These are phyloP conservation scores for Fusarium secorum DNA, from an alignment of 2,329 filamentous ascomycete genomes.

Conservation along the genomic window DNA sequence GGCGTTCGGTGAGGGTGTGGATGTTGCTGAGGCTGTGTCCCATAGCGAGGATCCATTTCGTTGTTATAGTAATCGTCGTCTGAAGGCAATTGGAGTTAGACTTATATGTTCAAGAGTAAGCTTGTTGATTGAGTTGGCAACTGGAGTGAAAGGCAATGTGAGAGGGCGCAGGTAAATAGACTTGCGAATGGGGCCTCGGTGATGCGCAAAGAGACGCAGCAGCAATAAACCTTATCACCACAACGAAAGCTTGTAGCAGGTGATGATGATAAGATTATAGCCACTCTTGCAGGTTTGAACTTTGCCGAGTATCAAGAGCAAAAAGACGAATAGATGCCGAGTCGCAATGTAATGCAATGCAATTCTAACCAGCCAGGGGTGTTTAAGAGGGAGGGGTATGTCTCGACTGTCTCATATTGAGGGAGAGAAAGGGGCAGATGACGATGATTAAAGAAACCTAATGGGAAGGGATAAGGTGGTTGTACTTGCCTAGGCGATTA, in stretches of 20 bases:
- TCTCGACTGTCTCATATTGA: conserved; percentile 34
- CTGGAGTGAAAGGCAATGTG: background rate
- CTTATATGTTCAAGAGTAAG: background rate
- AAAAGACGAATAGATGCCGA: background rate
- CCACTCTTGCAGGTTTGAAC: background rate
- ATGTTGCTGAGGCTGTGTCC: conserved; percentile 45
- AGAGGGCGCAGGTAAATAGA: conserved; percentile 10
- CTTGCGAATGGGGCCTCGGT: conserved; percentile 24
- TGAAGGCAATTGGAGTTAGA: conserved; percentile 42
- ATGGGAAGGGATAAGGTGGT: background rate
- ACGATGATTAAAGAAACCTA: conserved; percentile 21
- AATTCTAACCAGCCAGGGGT: conserved; percentile 26
- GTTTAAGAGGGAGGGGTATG: conserved; percentile 34
- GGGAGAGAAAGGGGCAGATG: conserved; percentile 32
- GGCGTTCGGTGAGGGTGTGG: conserved; percentile 63
- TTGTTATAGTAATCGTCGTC: conserved; percentile 69
- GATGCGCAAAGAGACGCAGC: conserved; percentile 22
- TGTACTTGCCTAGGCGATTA: conserved; percentile 73
- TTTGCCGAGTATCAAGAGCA: background rate
- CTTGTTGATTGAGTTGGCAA: conserved; percentile 12
- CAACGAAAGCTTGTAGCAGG: background rate
- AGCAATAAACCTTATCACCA: conserved; percentile 9
- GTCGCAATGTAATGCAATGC: conserved; percentile 18
- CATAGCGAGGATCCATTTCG: conserved; percentile 58
- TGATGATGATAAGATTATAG: background rate